phyloP scores from a whole-genome alignment of 441 rosid genomes.

The Sinapis alba region DNA sequence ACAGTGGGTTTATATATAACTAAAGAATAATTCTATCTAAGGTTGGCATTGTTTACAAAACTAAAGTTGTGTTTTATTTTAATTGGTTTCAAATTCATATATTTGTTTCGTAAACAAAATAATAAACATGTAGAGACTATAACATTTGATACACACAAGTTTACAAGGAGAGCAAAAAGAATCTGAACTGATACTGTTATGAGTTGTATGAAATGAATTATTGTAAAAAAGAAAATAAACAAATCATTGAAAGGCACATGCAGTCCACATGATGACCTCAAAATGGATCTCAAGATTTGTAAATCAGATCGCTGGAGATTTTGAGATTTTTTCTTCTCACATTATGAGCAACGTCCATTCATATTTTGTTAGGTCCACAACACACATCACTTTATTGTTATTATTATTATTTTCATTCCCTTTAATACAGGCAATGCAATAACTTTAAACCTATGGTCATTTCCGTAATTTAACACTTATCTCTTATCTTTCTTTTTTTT shows the following conservation, averaged over 20 bases:
- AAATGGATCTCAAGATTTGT: slow-evolving; percentile 18
- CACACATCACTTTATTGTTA: background rate
- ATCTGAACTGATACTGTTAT: background rate
- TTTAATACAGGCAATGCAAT: slow-evolving; percentile 22
- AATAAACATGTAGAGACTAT: background rate
- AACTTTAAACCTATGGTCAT: slow-evolving; percentile 15
- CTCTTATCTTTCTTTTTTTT: background rate
- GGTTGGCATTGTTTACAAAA: background rate
- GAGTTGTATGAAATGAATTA: slow-evolving; percentile 17
- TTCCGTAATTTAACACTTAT: slow-evolving; percentile 5
- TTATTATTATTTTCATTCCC: slow-evolving; percentile 19
- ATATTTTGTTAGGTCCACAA: slow-evolving; percentile 18
- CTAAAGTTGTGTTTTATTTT: background rate
- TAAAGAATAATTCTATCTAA: background rate
- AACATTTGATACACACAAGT: background rate
- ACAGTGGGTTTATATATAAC: background rate
- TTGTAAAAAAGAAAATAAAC: background rate
- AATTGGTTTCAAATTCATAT: background rate
- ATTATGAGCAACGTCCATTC: slow-evolving; percentile 14
- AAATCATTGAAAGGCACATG: slow-evolving; percentile 32
- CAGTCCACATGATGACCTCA: slow-evolving; percentile 26
- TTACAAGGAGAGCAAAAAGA: background rate
- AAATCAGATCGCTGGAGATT: background rate
- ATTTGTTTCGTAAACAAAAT: background rate
- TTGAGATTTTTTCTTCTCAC: slow-evolving; percentile 1